Conservation (phyloP, 345 rosid genomes). For the Excoecaria cochinchinensis region DNA sequence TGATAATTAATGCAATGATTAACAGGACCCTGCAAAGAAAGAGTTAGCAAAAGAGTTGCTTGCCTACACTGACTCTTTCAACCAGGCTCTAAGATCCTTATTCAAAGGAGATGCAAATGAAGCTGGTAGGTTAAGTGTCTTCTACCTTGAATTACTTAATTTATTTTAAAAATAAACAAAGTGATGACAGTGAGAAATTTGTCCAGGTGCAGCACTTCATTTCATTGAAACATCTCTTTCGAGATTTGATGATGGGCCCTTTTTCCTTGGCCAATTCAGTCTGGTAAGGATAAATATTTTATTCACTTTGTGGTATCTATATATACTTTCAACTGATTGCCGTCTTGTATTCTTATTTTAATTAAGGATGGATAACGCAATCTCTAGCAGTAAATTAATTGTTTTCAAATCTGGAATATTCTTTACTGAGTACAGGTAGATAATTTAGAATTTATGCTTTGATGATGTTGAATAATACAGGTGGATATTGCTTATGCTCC, state of each 20-base stretch:
- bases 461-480: background rate
- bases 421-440: background rate
- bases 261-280: slow-evolving; percentile 40
- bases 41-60: slow-evolving; percentile 34
- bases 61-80: slow-evolving; percentile 17
- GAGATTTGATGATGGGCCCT: slow-evolving; percentile 35
- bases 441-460: no score
- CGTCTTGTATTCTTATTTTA: background rate
- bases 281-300: slow-evolving; percentile 18
- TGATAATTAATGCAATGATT: background rate
- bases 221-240: slow-evolving; percentile 28
- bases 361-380: background rate
- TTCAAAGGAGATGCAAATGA: slow-evolving; percentile 27
- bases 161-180: background rate
- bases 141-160: background rate
- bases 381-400: no score
- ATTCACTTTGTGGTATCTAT: background rate
- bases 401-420: background rate
- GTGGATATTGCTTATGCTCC: slow-evolving; percentile 32
- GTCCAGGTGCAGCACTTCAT: slow-evolving; percentile 31
- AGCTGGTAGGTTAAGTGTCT: slow-evolving; percentile 19
- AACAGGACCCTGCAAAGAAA: slow-evolving; percentile 33
- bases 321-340: background rate
- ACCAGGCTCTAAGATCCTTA: slow-evolving; percentile 7
- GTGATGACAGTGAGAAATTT: background rate